Evolutionary conservation across 2,329 filamentous ascomycete genomes (phyloP).

Genomic region (Cladosporium sp.): DNA sequence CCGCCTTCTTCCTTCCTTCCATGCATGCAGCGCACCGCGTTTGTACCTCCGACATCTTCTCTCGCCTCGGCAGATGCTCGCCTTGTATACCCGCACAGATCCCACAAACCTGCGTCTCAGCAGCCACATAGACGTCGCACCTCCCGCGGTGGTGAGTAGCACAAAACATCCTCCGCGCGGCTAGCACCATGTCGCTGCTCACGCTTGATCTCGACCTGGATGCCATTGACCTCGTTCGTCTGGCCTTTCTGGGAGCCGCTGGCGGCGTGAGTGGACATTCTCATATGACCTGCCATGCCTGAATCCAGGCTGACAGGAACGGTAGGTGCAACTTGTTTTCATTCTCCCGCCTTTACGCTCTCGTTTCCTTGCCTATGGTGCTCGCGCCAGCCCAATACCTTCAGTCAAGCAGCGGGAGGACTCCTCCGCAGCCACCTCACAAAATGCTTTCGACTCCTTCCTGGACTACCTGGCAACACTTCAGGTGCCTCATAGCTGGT

Average conservation of each 20-base stretch:
- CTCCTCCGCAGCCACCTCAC: neutral
- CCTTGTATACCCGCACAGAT: too few species aligned
- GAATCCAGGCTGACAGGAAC: slow-evolving; percentile 8
- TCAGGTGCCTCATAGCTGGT: slow-evolving; percentile 82
- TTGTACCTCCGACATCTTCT: too few species aligned
- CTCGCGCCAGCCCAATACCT: slow-evolving; percentile 39
- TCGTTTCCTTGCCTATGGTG: slow-evolving; percentile 59
- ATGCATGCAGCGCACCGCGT: too few species aligned
- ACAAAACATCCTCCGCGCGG: neutral
- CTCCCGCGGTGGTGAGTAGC: neutral
- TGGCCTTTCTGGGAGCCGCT: slow-evolving; percentile 14
- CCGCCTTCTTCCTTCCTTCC: neutral
- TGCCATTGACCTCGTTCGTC: slow-evolving; percentile 13
- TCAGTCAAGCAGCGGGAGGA: slow-evolving; percentile 9
- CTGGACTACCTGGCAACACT: slow-evolving; percentile 48
- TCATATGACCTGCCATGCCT: neutral
- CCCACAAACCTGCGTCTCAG: neutral
- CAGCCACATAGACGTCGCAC: neutral
- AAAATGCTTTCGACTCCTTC: neutral
- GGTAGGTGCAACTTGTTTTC: slow-evolving; percentile 49
- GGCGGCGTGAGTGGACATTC: slow-evolving; percentile 10
- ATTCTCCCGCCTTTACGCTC: slow-evolving; percentile 47
- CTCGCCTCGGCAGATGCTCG: too few species aligned
- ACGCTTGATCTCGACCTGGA: slow-evolving; percentile 3
- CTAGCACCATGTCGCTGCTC: neutral